Conservation (phyloP, 768 basidiomycete genomes). For the Podaxis pistillaris region DNA sequence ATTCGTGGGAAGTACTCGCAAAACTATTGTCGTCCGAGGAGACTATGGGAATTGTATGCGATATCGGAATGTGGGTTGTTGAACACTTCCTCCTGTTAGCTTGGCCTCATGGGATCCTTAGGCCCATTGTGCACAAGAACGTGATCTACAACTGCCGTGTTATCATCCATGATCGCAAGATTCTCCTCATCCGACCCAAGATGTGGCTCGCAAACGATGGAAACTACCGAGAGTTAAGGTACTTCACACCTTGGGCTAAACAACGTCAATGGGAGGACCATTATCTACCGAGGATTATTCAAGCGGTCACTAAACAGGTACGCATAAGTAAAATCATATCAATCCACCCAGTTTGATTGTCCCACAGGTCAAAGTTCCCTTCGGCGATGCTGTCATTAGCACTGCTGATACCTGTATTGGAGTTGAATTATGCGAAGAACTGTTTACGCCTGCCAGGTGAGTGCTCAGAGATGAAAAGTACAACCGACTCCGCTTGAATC, state of each 20-base stretch:
- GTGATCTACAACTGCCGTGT: constrained; percentile 97
- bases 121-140: constrained; percentile 98
- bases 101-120: constrained; percentile 28
- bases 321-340: background rate
- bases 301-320: constrained; percentile 87
- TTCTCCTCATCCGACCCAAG: constrained; percentile 94
- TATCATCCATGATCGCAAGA: constrained; percentile 81
- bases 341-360: background rate
- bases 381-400: constrained; percentile 93
- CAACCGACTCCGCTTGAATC: background rate
- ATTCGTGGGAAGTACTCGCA: constrained; percentile 98
- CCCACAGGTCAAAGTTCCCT: constrained; percentile 79
- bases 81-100: background rate
- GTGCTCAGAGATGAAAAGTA: constrained; percentile 28
- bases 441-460: constrained; percentile 96
- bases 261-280: constrained; percentile 90
- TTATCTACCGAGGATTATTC: constrained; percentile 86
- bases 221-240: constrained; percentile 87
- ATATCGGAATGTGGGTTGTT: constrained; percentile 85
- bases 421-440: constrained; percentile 94
- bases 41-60: constrained; percentile 85
- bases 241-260: constrained; percentile 95
- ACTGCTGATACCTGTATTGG: constrained; percentile 96
- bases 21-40: constrained; percentile 82
- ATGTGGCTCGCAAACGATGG: constrained; percentile 99